Conservation (phyloP, 73 alveolate genomes). For the Paraurostyla sp. region DNA sequence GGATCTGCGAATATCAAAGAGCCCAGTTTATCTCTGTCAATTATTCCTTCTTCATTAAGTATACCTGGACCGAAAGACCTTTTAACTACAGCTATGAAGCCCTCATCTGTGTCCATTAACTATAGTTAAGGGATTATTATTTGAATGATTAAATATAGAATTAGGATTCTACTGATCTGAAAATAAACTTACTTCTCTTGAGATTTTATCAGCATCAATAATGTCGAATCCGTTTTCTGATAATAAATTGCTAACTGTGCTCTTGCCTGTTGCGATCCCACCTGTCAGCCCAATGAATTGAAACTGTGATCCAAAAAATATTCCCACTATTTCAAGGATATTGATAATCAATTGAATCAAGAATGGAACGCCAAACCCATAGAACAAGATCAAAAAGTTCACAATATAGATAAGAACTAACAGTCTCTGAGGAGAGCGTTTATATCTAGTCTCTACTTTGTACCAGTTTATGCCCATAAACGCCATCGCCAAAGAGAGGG, state of each 20-base stretch:
- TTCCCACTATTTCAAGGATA: neutral
- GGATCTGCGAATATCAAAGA: constrained; percentile 76
- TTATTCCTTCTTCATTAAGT: constrained; percentile 69
- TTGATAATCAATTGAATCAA: constrained; percentile 16
- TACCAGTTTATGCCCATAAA: constrained; percentile 57
- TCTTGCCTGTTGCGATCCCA: constrained; percentile 92
- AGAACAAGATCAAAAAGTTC: constrained; percentile 30
- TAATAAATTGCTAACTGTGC: constrained; percentile 78
- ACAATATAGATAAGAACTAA: constrained; percentile 8
- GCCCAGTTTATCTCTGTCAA: constrained; percentile 84
- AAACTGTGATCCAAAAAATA: constrained; percentile 65
- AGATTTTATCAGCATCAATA: constrained; percentile 87
- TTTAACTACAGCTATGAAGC: constrained; percentile 21
- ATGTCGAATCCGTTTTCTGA: constrained; percentile 71
- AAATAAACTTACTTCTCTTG: constrained; percentile 79
- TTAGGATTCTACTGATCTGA: neutral
- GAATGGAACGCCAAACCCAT: constrained; percentile 50
- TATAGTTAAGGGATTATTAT: neutral
- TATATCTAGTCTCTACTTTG: neutral
- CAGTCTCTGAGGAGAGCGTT: constrained; percentile 45
- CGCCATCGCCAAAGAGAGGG: neutral
- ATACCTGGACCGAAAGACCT: constrained; percentile 79
- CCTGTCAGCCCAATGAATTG: constrained; percentile 81
- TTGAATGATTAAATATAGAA: neutral
- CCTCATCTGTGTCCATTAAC: constrained; percentile 58